These are phyloP conservation scores for Neurospora crassa DNA, from an alignment of 2,329 filamentous ascomycete species.

Conservation along the genomic window DNA sequence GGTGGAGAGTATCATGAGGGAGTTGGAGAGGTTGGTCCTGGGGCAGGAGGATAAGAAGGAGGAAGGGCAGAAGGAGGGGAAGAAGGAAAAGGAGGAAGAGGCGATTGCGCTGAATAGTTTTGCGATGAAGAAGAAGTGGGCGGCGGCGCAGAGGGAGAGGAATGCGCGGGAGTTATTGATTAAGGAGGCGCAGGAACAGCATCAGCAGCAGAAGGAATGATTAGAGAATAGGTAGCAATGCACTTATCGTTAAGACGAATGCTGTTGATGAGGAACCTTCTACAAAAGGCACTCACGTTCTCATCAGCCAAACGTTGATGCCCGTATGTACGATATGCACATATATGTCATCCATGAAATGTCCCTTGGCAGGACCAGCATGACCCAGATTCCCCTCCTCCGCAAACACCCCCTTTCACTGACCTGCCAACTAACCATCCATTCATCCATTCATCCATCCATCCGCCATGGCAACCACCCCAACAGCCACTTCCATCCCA, in stretches of 20 bases:
- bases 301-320: neutral
- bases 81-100: neutral
- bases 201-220: neutral
- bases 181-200: neutral
- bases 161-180: neutral
- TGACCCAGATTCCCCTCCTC: neutral
- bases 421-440: no score
- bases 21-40: constrained; percentile 25
- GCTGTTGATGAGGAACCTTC: neutral
- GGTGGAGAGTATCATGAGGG: constrained; percentile 48
- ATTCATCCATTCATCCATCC: no score
- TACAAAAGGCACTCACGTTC: neutral
- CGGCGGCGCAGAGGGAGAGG: neutral
- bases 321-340: neutral
- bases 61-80: neutral
- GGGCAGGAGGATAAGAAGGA: neutral
- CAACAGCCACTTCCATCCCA: neutral
- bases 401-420: neutral
- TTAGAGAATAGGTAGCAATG: neutral
- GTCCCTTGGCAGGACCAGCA: neutral
- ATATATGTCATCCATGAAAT: neutral
- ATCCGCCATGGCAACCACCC: no score
- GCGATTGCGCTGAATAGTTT: neutral
- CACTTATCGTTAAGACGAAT: neutral
- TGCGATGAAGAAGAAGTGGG: neutral